Conservation (phyloP, 345 rosid species). For the Sisymbrium altissimum region DNA sequence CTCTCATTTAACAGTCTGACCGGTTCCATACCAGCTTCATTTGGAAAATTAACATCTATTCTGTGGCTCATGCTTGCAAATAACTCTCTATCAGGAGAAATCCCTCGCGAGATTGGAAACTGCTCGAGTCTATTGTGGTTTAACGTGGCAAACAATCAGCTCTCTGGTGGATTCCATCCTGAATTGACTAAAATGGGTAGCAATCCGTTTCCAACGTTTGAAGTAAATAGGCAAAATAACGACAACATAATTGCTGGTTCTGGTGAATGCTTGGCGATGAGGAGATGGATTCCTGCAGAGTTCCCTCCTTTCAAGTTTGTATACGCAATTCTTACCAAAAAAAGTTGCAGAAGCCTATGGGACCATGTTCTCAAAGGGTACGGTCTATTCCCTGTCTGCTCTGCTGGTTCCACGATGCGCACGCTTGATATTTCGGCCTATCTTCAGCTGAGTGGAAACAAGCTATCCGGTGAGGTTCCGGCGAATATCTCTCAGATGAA, state of each 20-base stretch:
- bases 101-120: constrained; percentile 70
- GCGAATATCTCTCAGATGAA: constrained; percentile 54
- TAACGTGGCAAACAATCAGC: constrained; percentile 73
- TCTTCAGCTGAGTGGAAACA: constrained; percentile 74
- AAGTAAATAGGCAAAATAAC: constrained; percentile 37
- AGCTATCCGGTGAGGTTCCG: constrained; percentile 65
- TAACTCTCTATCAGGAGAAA: constrained; percentile 59
- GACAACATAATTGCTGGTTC: constrained; percentile 50
- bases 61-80: constrained; percentile 96
- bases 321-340: constrained; percentile 58
- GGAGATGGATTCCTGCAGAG: constrained; percentile 93
- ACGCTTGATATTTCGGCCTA: constrained; percentile 61
- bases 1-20: constrained; percentile 69
- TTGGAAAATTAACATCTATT: constrained; percentile 69
- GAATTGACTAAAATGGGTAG: constrained; percentile 62
- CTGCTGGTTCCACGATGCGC: constrained; percentile 36
- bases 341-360: constrained; percentile 77
- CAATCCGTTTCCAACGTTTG: constrained; percentile 53
- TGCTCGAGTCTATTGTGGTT: constrained; percentile 84
- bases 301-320: constrained; percentile 85
- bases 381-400: constrained; percentile 63
- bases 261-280: constrained; percentile 76
- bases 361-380: constrained; percentile 61
- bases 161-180: constrained; percentile 58
- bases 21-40: constrained; percentile 61